Base-by-base conservation (phyloP, 345 rosid genomes). In the Pistacia vera region DNA sequence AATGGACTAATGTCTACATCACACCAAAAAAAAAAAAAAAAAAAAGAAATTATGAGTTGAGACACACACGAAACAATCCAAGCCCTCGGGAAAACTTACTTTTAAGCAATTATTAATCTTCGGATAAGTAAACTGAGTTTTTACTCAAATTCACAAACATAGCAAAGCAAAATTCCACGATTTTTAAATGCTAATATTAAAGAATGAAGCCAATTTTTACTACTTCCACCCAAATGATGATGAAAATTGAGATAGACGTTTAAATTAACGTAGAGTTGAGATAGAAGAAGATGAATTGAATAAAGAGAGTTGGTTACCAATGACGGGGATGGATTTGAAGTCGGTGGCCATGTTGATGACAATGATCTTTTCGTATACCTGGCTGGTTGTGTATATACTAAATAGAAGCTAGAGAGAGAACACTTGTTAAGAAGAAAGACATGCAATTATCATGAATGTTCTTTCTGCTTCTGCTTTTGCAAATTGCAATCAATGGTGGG, bases 1-100 rank as follows among this genome's bases (percentile, higher is more conserved):
- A 95, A 68, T 63, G 91, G 83, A 81, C 88, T 80, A 4, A 95
- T 69, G 84, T 92, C 98, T 92, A 86, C 79, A 78, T 30, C 48
- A 81, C 68, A 69, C 28, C 72, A 54, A 0, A 46, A 56, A 13
- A 18, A 16, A 8, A 13, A 18, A 16, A 8, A 64, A 51, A 30
- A 46, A 30, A 28, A 30, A 30, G 33, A 30, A 41, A 38, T 38
- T 6, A 38, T 38, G 41, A 38, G 41, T 38, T 38, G 13, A 8
- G 72, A 17, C 63, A 25, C n/a, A 36, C 16, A 4, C 65, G 5
- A 8, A 28, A 59, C 63, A 59, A 25, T 2, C 25, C 22, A 63
- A 63, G 8, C 67, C 67, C 16, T 62, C 44, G 52, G 52, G 36
- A 64, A 12, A 65, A 65, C 69, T 11, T n/a, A 65, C 69, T 11